phyloP scores from a whole-genome alignment of 2,329 filamentous ascomycete species.

The Coccinonectria pachysandricola region DNA sequence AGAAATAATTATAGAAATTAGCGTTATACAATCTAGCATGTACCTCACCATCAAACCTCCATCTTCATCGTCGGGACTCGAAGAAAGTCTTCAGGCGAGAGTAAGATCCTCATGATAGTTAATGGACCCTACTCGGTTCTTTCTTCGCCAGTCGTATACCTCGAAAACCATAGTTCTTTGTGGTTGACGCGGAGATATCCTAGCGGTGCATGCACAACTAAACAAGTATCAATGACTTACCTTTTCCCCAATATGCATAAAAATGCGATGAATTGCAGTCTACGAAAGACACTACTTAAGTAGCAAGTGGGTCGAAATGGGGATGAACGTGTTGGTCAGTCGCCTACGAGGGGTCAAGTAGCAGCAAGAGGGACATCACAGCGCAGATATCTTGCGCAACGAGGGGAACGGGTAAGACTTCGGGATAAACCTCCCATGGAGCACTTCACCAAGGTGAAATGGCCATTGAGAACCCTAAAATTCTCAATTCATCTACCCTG shows the following conservation, averaged over 20 bases:
- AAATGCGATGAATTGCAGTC: not conserved
- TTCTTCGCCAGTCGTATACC: conserved; percentile 94
- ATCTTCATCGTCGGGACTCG: conserved; percentile 52
- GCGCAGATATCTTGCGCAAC: too few relatives aligned
- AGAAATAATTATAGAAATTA: too few relatives aligned
- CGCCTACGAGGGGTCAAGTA: too few relatives aligned
- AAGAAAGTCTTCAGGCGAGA: conserved; percentile 76
- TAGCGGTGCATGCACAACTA: conserved; percentile 60
- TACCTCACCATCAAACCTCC: conserved; percentile 81
- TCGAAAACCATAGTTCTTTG: conserved; percentile 61
- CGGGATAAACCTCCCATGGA: conserved; percentile 69
- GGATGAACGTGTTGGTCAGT: too few relatives aligned
- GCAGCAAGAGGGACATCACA: too few relatives aligned
- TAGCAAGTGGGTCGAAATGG: too few relatives aligned
- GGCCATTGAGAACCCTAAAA: conserved; percentile 54
- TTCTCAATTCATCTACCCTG: conserved; percentile 35
- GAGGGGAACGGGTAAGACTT: conserved; percentile 35
- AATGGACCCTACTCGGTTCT: conserved; percentile 38
- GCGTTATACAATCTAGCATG: conserved; percentile 42
- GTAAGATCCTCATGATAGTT: conserved; percentile 40
- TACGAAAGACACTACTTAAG: too few relatives aligned
- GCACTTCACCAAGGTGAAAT: conserved; percentile 63
- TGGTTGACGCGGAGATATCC: conserved; percentile 82
- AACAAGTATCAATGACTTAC: too few relatives aligned
- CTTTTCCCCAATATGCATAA: not conserved